Conservation (phyloP, 768 basidiomycete species). For the Pleurotus citrinopileatus region DNA sequence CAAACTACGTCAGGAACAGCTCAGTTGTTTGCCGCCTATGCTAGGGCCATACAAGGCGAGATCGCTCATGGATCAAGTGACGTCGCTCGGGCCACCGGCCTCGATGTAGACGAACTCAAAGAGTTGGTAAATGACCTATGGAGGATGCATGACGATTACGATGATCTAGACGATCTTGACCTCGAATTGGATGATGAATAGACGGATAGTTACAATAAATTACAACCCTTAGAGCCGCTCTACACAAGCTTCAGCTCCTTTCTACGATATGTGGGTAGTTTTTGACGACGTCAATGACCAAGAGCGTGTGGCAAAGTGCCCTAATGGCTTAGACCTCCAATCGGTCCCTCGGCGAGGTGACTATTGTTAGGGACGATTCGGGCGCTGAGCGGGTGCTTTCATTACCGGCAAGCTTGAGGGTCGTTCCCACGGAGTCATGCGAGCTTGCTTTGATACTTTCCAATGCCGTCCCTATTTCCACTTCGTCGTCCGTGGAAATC, state of each 20-base stretch:
- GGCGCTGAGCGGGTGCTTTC: constrained; percentile 10
- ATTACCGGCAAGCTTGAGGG: constrained; percentile 3
- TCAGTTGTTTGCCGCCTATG: constrained; percentile 47
- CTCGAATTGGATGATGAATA: background rate
- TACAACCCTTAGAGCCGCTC: background rate
- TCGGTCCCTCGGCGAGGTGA: constrained; percentile 1
- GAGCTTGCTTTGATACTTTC: constrained; percentile 7
- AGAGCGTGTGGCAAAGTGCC: too few relatives aligned
- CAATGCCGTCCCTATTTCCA: background rate
- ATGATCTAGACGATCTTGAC: constrained; percentile 14
- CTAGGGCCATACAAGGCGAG: constrained; percentile 44
- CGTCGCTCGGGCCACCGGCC: constrained; percentile 27
- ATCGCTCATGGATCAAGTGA: constrained; percentile 35
- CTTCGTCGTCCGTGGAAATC: constrained; percentile 14
- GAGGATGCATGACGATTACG: constrained; percentile 50
- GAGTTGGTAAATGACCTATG: constrained; percentile 59
- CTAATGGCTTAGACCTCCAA: background rate
- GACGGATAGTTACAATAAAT: background rate
- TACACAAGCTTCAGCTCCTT: background rate
- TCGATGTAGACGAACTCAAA: constrained; percentile 54
- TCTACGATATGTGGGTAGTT: background rate
- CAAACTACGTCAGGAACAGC: constrained; percentile 38
- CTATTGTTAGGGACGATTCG: constrained; percentile 8
- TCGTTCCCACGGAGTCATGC: constrained; percentile 5
- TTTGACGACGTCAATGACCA: background rate